Evolutionary conservation across 768 basidiomycete genomes (phyloP).

Genomic region (Pulveroboletus sp.): DNA sequence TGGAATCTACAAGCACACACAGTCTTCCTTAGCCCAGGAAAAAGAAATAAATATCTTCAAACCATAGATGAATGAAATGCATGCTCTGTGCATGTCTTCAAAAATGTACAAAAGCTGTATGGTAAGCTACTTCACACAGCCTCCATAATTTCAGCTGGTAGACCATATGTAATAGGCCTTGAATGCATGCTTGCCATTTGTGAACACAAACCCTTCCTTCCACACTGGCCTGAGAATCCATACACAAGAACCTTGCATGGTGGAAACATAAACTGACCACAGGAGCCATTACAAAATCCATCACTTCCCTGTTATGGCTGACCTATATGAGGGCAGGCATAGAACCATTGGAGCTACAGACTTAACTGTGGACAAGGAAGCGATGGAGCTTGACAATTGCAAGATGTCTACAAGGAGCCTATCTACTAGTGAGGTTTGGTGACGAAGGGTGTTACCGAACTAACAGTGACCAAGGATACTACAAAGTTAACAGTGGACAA

Average conservation of each 20-base stretch:
- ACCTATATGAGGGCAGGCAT: too few relatives aligned
- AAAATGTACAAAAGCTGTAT: background rate
- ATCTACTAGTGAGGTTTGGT: too few relatives aligned
- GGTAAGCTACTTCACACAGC: background rate
- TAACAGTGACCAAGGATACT: too few relatives aligned
- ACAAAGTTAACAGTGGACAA: too few relatives aligned
- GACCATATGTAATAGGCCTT: constrained; percentile 39
- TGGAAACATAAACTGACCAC: background rate
- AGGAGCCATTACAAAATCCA: background rate
- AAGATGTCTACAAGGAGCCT: too few relatives aligned
- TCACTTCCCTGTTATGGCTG: too few relatives aligned
- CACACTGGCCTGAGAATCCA: background rate
- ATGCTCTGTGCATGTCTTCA: fast-evolving
- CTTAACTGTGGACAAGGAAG: too few relatives aligned
- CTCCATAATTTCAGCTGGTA: constrained; percentile 27
- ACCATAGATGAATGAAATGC: background rate
- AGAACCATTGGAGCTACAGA: too few relatives aligned
- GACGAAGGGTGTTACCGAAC: too few relatives aligned
- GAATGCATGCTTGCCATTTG: constrained; percentile 36
- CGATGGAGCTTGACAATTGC: too few relatives aligned
- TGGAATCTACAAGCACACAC: constrained; percentile 28
- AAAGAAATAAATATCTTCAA: background rate
- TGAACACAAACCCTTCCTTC: constrained; percentile 32
- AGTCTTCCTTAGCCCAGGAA: background rate
- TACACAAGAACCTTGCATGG: background rate